Evolutionary conservation across 345 rosid genomes (phyloP), one percentile per base, ranked within the genome.

Genomic region (Trapa incisa): DNA sequence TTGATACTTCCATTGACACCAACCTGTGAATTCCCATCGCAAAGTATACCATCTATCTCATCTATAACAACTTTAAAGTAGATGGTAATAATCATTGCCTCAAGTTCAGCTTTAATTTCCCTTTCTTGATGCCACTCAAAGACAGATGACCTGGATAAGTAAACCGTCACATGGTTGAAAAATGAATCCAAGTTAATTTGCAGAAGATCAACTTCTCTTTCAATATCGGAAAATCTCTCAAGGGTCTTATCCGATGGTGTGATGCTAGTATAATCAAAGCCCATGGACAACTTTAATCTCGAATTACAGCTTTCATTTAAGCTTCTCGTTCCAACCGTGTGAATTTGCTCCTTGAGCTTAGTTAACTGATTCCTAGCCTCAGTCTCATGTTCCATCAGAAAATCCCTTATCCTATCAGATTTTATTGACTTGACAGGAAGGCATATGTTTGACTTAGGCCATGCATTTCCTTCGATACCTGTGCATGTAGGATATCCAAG

Each of bases 341-440:
- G 65, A 83, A 83, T 79, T 42, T 88, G 79, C 69, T 84, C 94
- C 73, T 75, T 77, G n/a, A 93, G 86, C 73, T 78, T 82, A 69
- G 64, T 70, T 63, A 90, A 75, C 75, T 88, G 91, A 61, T 82
- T 79, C 63, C 64, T 62, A 9, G 84, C 85, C 17, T 64, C 74
- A 41, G 39, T 61, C 73, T 74, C 78, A 70, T 81, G 82, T 65
- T 11, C 22, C n/a, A 74, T 70, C 53, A 47, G 50, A 43, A 82
- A 57, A 70, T 13, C 54, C 7, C 54, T 50, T 83, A 82, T 50
- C 74, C 86, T 65, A 29, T 66, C 70, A 63, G 66, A 73, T 65
- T 76, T 78, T 13, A 5, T 3, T 15, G 68, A n/a, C 41, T 61
- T 71, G 69, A 71, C 73, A 6, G 79, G 8, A 32, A 36, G 42